These are phyloP conservation scores for Cercospora berteroae DNA, from an alignment of 2,329 filamentous ascomycete genomes.

Conservation along the genomic window DNA sequence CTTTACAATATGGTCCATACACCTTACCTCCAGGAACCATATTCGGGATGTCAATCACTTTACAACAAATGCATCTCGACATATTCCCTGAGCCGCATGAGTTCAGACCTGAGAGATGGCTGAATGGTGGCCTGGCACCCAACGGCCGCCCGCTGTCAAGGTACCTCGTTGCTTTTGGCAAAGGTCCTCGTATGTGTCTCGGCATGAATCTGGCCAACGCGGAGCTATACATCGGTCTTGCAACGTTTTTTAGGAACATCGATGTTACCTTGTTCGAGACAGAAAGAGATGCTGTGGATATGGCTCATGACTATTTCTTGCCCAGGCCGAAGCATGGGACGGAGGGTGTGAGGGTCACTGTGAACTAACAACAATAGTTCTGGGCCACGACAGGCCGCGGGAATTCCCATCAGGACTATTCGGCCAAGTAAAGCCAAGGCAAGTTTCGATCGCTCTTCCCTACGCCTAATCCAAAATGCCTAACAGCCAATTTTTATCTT, in stretches of 20 bases:
- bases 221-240: slow-evolving; percentile 15
- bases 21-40: not conserved
- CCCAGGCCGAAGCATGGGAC: not conserved
- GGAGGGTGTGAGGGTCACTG: not conserved
- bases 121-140: slow-evolving; percentile 7
- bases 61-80: not conserved
- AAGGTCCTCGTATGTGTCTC: slow-evolving; percentile 12
- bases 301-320: not conserved
- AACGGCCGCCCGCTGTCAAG: slow-evolving; percentile 12
- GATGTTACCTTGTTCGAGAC: not conserved
- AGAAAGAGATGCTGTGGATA: not conserved
- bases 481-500: too few relatives aligned
- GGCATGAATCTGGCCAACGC: slow-evolving; percentile 17
- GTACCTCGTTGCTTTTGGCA: slow-evolving; percentile 15
- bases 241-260: slow-evolving; percentile 27
- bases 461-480: too few relatives aligned
- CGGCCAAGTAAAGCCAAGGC: too few relatives aligned
- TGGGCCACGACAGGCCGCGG: not conserved
- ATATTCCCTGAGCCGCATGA: slow-evolving; percentile 17
- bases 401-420: not conserved
- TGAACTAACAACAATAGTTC: not conserved
- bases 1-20: not conserved
- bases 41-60: not conserved
- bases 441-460: too few relatives aligned
- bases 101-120: not conserved